phyloP scores from a whole-genome alignment of 1,284 basidiomycete genomes.

The Apiotrichum montevideense region DNA sequence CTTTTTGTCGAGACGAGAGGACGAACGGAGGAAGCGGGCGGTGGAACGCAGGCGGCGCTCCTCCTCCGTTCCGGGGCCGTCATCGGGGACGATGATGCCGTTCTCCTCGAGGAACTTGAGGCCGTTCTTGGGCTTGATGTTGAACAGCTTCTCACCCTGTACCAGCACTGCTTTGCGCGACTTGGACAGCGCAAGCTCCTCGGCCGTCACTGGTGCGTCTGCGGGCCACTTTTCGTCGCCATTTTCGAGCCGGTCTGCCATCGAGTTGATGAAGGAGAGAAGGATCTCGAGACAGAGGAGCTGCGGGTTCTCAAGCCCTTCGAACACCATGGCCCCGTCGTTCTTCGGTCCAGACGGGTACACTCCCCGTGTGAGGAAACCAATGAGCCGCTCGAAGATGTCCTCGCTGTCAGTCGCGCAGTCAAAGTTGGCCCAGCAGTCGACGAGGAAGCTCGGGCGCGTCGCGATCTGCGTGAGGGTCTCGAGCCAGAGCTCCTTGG shows the following conservation, averaged over 20 bases:
- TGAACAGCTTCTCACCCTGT: slow-evolving; percentile 81
- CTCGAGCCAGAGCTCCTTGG: slow-evolving; percentile 83
- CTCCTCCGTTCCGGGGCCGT: slow-evolving; percentile 28
- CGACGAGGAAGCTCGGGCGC: slow-evolving; percentile 74
- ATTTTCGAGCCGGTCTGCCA: slow-evolving; percentile 71
- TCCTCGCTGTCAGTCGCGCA: slow-evolving; percentile 96
- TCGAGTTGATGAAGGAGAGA: slow-evolving; percentile 77
- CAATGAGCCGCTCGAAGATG: slow-evolving; percentile 83
- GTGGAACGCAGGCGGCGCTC: slow-evolving; percentile 43
- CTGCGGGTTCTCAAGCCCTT: slow-evolving; percentile 68
- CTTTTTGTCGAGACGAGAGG: slow-evolving; percentile 84
- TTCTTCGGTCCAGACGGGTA: slow-evolving; percentile 53
- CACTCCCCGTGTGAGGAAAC: slow-evolving; percentile 82
- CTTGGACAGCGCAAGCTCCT: slow-evolving; percentile 65
- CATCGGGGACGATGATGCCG: slow-evolving; percentile 58
- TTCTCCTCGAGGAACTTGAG: slow-evolving; percentile 86
- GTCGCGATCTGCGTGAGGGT: slow-evolving; percentile 74
- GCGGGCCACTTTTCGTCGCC: slow-evolving; percentile 61
- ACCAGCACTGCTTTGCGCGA: slow-evolving; percentile 80
- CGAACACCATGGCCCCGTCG: slow-evolving; percentile 47
- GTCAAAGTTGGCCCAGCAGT: slow-evolving; percentile 94
- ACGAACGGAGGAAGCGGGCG: slow-evolving; percentile 81
- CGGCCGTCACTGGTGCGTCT: slow-evolving; percentile 51
- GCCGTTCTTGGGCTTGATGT: slow-evolving; percentile 89
- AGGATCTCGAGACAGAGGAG: slow-evolving; percentile 84